A percentile compares a stretch with the other conserved stretches of the same genome.
Evolutionary conservation across 108 stramenopile species (phyloP).

Genomic region (Pseudonitzschia pungens): DNA sequence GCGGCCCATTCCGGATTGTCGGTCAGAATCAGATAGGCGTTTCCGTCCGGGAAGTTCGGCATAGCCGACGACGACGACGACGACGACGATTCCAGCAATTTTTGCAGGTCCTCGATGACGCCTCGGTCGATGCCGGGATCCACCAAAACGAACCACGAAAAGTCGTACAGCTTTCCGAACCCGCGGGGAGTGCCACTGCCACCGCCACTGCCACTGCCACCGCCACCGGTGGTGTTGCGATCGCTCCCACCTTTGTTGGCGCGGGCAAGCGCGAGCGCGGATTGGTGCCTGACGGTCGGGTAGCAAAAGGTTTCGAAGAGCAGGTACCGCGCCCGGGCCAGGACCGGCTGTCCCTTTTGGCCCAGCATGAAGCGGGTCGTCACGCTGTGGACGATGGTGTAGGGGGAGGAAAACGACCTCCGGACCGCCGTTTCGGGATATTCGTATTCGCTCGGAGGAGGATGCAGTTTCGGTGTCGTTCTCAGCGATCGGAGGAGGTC

Average conservation of each 20-base stretch:
- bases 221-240: too few species aligned
- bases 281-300: slow-evolving; percentile 9
- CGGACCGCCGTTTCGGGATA: too few species aligned
- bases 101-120: not conserved
- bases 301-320: slow-evolving; percentile 19
- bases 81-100: not conserved
- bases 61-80: not conserved
- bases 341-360: slow-evolving; percentile 8
- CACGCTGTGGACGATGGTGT: slow-evolving; percentile 8
- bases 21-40: slow-evolving; percentile 13
- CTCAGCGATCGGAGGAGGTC: not conserved
- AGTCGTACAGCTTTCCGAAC: too few species aligned
- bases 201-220: too few species aligned
- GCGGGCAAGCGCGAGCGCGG: not conserved
- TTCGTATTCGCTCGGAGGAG: too few species aligned
- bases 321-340: slow-evolving; percentile 12
- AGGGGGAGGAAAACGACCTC: too few species aligned
- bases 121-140: slow-evolving; percentile 8
- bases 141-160: slow-evolving; percentile 18
- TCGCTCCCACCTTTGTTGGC: too few species aligned
- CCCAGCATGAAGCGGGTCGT: slow-evolving; percentile 19
- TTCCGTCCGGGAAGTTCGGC: not conserved
- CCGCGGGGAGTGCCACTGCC: too few species aligned
- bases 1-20: slow-evolving; percentile 13
- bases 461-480: not conserved